Evolutionary conservation across 768 basidiomycete genomes (phyloP), one percentile per base, ranked within the genome.

Genomic region (Exidia glandulosa): DNA sequence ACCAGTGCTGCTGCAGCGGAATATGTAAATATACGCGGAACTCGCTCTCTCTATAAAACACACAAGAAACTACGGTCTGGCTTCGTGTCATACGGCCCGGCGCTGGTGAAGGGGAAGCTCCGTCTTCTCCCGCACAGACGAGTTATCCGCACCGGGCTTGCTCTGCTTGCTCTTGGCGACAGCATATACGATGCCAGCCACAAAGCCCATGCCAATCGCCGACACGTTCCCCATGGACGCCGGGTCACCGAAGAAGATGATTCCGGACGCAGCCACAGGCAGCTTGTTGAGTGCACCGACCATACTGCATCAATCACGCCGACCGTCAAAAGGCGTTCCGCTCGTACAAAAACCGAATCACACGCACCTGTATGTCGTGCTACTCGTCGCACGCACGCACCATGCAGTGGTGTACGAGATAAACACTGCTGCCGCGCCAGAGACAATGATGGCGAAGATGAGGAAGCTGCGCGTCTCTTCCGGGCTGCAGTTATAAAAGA

Each of bases 331-430:
- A 23, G 27, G 27, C 6, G 23, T 10, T 31, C 48, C 37, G 3
- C 2, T 32, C 12, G 16, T 32, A 29, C 25, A 2, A 25, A 58
- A 33, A 59, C 33, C 57, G 4, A 56, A 12, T 13, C 32, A 23
- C 36, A 65, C 79, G 56, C 61, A 88, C 87, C 91, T 94, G 75
- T 97, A 99, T n/a, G 96, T 99, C 50, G 96, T 98, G 63, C 94
- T 97, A 64, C 89, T 91, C 31, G 95, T 97, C 25, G 87, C 87
- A 55, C 96, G 86, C 32, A 99, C 84, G 70, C 96, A 98, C 96
- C 96, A 99, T 10, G 96, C 95, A 7, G 96, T 99, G 7, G 94
- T 93, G 70, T 94, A 99, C 13, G 94, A 97, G 67, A 99, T 99
- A 52, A 92, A 92, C 32, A 96, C 96, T 3, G 96, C 95, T 4